These are phyloP conservation scores for Umbilicus rupestris DNA, from an alignment of 164 flowering plant species.

Conservation along the genomic window DNA sequence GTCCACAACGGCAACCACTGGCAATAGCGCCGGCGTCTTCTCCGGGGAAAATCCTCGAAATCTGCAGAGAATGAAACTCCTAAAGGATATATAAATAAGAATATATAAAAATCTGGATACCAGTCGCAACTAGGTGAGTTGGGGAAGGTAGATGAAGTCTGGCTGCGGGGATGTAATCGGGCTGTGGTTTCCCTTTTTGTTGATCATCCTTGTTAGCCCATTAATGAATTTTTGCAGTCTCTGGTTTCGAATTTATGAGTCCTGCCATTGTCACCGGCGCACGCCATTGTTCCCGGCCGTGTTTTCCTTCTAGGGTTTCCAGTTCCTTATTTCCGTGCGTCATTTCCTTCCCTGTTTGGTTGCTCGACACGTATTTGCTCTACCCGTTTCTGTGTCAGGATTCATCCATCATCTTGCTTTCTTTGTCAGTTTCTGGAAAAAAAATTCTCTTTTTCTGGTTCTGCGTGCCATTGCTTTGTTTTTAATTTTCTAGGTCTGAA, in stretches of 20 bases:
- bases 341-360: not conserved
- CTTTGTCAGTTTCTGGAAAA: not conserved
- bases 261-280: not conserved
- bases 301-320: not conserved
- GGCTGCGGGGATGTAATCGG: constrained; percentile 1
- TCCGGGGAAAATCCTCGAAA: not conserved
- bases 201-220: not conserved
- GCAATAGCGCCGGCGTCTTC: constrained; percentile 31
- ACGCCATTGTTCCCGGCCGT: not conserved
- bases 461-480: not conserved
- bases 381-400: not conserved
- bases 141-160: not conserved
- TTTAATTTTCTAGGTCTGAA: not conserved
- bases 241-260: not conserved
- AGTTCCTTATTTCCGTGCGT: not conserved
- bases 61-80: not conserved
- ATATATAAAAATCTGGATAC: not conserved
- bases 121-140: not conserved
- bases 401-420: not conserved
- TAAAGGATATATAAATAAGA: constrained; percentile 6
- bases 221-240: constrained; percentile 7
- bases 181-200: not conserved
- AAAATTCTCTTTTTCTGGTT: not conserved
- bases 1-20: constrained; percentile 64
- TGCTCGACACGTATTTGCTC: not conserved